Conservation (phyloP, 2,329 filamentous ascomycete genomes). For the Aureobasidium uvarum region DNA sequence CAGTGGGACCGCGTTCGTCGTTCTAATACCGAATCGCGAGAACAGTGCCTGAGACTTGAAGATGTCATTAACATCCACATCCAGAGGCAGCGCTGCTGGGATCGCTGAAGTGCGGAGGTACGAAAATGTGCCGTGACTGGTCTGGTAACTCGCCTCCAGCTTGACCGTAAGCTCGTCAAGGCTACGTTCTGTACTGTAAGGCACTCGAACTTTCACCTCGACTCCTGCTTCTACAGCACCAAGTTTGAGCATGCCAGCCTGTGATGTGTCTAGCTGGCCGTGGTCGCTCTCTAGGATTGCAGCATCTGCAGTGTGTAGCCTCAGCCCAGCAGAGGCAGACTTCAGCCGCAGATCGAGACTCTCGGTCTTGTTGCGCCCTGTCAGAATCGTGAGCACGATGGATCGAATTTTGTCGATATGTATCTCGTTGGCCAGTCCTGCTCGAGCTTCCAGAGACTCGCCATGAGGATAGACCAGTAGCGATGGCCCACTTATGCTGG, state of each 20-base stretch:
- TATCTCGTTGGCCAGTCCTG: conserved; percentile 66
- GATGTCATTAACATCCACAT: conserved; percentile 94
- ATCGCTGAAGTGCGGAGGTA: conserved; percentile 64
- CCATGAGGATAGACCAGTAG: conserved; percentile 72
- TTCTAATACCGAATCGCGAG: conserved; percentile 87
- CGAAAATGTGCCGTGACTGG: conserved; percentile 32
- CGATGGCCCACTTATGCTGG: conserved; percentile 43
- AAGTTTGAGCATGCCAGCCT: conserved; percentile 50
- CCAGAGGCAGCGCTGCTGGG: conserved; percentile 74
- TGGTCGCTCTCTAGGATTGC: conserved; percentile 44
- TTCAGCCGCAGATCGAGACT: conserved; percentile 53
- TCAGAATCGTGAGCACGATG: conserved; percentile 69
- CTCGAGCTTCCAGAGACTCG: conserved; percentile 65
- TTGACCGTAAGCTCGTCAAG: conserved; percentile 68
- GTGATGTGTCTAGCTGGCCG: conserved; percentile 44
- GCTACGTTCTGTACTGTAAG: conserved; percentile 81
- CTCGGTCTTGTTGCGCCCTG: conserved; percentile 69
- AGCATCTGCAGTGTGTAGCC: conserved; percentile 55
- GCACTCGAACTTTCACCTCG: conserved; percentile 62
- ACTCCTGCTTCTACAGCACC: conserved; percentile 46
- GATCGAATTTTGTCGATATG: conserved; percentile 77
- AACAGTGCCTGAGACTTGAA: conserved; percentile 83
- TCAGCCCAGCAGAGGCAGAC: conserved; percentile 59
- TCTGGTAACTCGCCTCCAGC: conserved; percentile 50
- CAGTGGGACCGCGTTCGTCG: conserved; percentile 71